Evolutionary conservation across 257 asterid genomes (phyloP).

Genomic region (Thymus mandschuricus): DNA sequence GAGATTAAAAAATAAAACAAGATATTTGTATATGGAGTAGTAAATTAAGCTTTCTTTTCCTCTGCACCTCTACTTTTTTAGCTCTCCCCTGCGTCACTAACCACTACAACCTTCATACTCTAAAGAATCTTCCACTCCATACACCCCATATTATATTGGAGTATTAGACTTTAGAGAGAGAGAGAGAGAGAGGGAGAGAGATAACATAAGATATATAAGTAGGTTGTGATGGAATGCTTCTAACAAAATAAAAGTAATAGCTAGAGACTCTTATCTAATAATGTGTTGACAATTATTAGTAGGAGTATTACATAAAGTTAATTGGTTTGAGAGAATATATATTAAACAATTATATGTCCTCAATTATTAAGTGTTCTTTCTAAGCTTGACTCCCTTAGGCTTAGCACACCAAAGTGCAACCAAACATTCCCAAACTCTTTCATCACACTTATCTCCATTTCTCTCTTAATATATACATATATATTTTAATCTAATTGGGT

Average conservation of each 20-base stretch:
- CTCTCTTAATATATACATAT: too few relatives aligned
- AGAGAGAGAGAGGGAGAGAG: not conserved
- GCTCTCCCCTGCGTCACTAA: slow-evolving; percentile 5
- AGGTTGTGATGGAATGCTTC: too few relatives aligned
- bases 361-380: too few relatives aligned
- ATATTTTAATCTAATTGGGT: too few relatives aligned
- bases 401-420: too few relatives aligned
- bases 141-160: too few relatives aligned
- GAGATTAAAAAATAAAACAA: not conserved
- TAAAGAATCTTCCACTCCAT: not conserved
- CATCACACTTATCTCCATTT: too few relatives aligned
- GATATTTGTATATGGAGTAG: not conserved
- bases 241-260: not conserved
- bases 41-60: not conserved
- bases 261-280: not conserved
- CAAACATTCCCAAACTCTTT: too few relatives aligned
- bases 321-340: not conserved
- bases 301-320: not conserved
- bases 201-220: too few relatives aligned
- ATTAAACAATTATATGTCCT: too few relatives aligned
- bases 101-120: slow-evolving; percentile 17
- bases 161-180: too few relatives aligned
- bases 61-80: slow-evolving; percentile 26
- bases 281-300: not conserved
- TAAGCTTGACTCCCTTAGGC: too few relatives aligned